Conservation (phyloP, 306 rosid genomes). For the Calophaca sinica region DNA sequence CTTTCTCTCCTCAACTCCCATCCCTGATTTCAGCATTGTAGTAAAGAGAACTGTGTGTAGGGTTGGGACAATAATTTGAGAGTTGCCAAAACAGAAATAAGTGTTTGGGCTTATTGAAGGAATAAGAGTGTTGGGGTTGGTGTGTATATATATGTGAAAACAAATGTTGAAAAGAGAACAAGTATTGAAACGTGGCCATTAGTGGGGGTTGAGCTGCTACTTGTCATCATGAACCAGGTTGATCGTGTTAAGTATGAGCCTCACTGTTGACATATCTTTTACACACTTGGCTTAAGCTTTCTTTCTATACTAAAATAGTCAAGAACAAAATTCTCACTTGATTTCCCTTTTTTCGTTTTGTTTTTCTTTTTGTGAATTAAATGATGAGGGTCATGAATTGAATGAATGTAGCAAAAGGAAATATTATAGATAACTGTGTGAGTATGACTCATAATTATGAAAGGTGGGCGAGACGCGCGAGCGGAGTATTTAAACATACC, state of each 20-base stretch:
- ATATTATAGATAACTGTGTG: no score
- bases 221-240: constrained; percentile 66
- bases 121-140: neutral
- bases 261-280: constrained; percentile 60
- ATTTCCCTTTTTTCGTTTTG: neutral
- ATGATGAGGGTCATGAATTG: constrained; percentile 38
- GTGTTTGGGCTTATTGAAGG: no score
- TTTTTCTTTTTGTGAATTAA: neutral
- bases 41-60: no score
- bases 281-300: constrained; percentile 69
- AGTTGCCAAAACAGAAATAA: no score
- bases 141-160: constrained; percentile 51
- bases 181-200: constrained; percentile 76
- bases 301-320: constrained; percentile 57
- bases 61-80: neutral
- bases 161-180: neutral
- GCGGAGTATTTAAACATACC: no score
- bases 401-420: constrained; percentile 17
- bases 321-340: constrained; percentile 28
- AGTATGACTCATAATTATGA: no score
- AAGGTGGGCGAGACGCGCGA: no score
- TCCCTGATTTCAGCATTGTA: constrained; percentile 54
- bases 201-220: constrained; percentile 59
- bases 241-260: constrained; percentile 73
- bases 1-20: constrained; percentile 44